phyloP scores from a whole-genome alignment of 305 asterid species.

The Fraxinus nigra region DNA sequence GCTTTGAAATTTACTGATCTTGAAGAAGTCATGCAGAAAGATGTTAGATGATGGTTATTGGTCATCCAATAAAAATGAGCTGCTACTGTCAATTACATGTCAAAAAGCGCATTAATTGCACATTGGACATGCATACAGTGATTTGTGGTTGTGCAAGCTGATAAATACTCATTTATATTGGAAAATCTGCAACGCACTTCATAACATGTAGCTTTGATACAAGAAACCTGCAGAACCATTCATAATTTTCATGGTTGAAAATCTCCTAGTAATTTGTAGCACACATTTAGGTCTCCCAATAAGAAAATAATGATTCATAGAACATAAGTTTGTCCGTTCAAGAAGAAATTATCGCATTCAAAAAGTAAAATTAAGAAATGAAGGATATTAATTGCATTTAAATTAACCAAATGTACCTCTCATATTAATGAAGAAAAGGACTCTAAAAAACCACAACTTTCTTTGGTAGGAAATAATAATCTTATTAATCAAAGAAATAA shows the following conservation, averaged over 20 bases:
- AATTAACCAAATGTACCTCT: background rate
- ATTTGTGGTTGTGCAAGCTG: background rate
- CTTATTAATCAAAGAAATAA: background rate
- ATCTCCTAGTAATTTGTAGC: background rate
- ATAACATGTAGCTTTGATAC: conserved; percentile 10
- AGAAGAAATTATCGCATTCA: background rate
- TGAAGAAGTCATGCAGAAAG: conserved; percentile 12
- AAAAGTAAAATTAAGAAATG: conserved; percentile 1
- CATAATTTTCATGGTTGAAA: background rate
- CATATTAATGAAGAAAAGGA: background rate
- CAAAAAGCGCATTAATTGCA: conserved; percentile 1
- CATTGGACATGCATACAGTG: conserved; percentile 5
- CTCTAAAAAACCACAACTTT: background rate
- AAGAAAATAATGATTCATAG: background rate
- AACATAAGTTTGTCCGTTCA: background rate
- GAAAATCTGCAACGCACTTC: background rate
- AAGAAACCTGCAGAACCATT: background rate
- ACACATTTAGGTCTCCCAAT: background rate
- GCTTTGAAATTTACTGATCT: conserved; percentile 14
- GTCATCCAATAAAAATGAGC: background rate
- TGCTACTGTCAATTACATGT: conserved; percentile 6
- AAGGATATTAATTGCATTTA: background rate
- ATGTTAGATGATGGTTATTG: background rate
- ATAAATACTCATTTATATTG: background rate
- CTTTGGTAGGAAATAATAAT: background rate